Percentiles rank a stretch among this genome's conserved stretches.
These are phyloP conservation scores for Coemansia sp. DNA, from an alignment of 192 early-diverging fungal species.

Conservation along the genomic window DNA sequence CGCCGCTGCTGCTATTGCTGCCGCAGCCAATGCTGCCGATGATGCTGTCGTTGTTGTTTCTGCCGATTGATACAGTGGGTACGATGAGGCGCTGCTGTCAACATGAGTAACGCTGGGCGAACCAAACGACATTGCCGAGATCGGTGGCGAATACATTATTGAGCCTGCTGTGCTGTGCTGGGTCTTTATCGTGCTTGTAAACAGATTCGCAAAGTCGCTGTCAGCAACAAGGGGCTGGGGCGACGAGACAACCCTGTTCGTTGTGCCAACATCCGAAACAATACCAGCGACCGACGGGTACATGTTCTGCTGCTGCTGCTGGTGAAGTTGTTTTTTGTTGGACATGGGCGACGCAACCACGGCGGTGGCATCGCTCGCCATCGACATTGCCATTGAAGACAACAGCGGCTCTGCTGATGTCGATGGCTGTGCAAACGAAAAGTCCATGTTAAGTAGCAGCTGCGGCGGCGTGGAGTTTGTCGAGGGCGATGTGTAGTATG, in stretches of 20 bases:
- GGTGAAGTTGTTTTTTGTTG: not conserved
- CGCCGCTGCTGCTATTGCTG: not conserved
- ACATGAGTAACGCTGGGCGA: conserved; percentile 12
- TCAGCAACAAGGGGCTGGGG: not conserved
- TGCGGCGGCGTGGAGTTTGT: conserved; percentile 25
- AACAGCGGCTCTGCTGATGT: conserved; percentile 5
- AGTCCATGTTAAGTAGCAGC: conserved; percentile 22
- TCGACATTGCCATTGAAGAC: conserved; percentile 9
- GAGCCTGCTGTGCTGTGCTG: conserved; percentile 7
- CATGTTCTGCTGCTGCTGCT: conserved; percentile 19
- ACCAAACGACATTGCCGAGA: conserved; percentile 22
- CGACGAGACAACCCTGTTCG: conserved; percentile 7
- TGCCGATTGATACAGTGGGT: not conserved
- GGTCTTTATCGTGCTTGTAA: not conserved
- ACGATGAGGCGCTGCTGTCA: conserved; percentile 8
- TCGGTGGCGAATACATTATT: conserved; percentile 30
- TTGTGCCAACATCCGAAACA: conserved; percentile 1
- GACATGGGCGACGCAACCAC: not conserved
- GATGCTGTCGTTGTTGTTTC: not conserved
- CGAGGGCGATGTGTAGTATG: conserved; percentile 7
- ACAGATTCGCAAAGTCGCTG: not conserved
- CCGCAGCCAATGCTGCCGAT: not conserved
- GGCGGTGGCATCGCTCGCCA: conserved; percentile 1
- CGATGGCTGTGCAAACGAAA: conserved; percentile 6
- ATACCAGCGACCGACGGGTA: conserved; percentile 10